Base-by-base conservation (phyloP, 106 monocot species). In the Dioscorea zingiberensis region DNA sequence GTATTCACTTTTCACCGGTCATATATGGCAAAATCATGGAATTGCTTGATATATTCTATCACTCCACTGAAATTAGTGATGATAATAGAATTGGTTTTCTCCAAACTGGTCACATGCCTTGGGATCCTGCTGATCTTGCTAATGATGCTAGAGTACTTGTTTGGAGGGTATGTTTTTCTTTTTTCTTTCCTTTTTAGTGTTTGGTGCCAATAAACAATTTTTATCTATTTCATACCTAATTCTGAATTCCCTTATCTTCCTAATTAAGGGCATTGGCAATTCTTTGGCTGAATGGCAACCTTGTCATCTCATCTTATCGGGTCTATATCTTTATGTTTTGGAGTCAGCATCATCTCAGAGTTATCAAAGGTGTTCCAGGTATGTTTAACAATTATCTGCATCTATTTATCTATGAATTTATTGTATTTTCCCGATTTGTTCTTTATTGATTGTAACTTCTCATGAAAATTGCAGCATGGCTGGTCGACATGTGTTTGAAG, bases 251-350 rank as follows among this genome's bases (percentile, higher is more conserved):
- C 16, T 70, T 17, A n/a, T 60, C 25, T 67, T 47, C 73, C 70
- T 4, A 58, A 64, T 28, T 11, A n/a, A 97, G 97, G 97, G 97
- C 9, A 67, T 97, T 79, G 88, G 95, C 25, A 77, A 91, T 78
- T 83, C 85, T 77, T 65, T 81, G 55, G 97, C 97, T 64, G 88
- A 92, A 71, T 97, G 97, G 97, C 77, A 92, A 47, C 83, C 85
- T 65, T 92, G 97, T 76, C 78, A 83, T 80, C 60, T 97, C 71
- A 67, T 86, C 23, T 76, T 97, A 86, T 97, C 88, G 19, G 97
- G 97, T n/a, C 26, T 97, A 23, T 86, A 97, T 82, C 84, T 97
- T 48, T 97, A 97, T 79, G 83, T 92, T 62, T 77, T 91, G 73
- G 97, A 97, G 59, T 88, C 91, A 49, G 84, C 81, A 47, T 18